Base-by-base conservation (phyloP, 345 rosid species). In the Aquilaria malaccensis region DNA sequence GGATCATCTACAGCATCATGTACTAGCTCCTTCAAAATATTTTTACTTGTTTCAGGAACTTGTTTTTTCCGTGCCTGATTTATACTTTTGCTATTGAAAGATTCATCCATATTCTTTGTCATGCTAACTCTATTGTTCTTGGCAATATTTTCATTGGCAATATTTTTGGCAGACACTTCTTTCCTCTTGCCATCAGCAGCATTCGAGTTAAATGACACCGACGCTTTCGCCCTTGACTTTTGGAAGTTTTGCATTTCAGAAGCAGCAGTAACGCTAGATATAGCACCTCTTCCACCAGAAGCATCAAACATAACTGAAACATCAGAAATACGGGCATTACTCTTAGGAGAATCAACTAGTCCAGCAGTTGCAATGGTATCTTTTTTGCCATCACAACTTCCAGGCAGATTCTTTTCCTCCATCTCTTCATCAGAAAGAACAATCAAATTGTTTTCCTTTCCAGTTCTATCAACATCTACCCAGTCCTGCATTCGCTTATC, bases 351-450 rank as follows among this genome's bases (percentile, higher is more conserved):
- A 45, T 72, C 66, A 48, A 56, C 49, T 70, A 63, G 76, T 58
- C 70, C 69, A 64, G 64, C 59, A 59, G 72, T 78, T 70, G 7
- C 7, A 37, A 9, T 37, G 43, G 43, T 37, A 4, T 37, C 43
- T 37, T 65, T 64, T 49, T 67, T 78, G 69, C 67, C 71, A 66
- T 75, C 59, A 61, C 68, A 47, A 64, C 41, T 61, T 55, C 14
- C 37, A 41, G 86, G 65, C 71, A 54, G 72, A 62, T 64, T 72
- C 43, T 70, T 66, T 67, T 60, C 67, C 70, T 84, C 85, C 43
- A 53, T 61, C 72, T 76, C 95, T 51, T 87, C 88, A 76, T 87
- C 88, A 13, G 88, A 84, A 65, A 84, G 73, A 67, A 79, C 62
- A 69, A 82, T 62, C 56, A 77, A 32, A 47, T 62, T 48, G 58